phyloP scores from a whole-genome alignment of 306 rosid genomes.

The Potentilla sterilis region DNA sequence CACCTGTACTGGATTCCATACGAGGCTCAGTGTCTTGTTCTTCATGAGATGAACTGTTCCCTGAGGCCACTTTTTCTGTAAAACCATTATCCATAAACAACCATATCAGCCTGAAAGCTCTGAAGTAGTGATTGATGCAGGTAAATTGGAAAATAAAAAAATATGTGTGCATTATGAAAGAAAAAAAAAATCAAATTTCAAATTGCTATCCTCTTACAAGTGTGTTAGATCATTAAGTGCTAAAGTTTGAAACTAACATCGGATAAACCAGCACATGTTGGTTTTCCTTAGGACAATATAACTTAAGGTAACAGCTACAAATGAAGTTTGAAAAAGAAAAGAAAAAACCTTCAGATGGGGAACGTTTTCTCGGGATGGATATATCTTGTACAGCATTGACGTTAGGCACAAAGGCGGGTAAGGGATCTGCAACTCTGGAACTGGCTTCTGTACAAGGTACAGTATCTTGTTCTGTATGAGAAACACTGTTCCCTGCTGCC shows the following conservation, averaged over 20 bases:
- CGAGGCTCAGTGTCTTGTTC: background rate
- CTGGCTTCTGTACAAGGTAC: conserved; percentile 8
- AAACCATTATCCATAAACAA: background rate
- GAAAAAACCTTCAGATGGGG: conserved; percentile 27
- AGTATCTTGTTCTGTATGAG: conserved; percentile 3
- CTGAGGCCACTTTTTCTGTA: conserved; percentile 17
- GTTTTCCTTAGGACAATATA: background rate
- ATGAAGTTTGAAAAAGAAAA: background rate
- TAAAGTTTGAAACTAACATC: background rate
- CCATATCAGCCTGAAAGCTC: conserved; percentile 8
- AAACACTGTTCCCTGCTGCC: conserved; percentile 7
- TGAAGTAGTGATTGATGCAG: background rate
- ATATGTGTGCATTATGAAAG: background rate
- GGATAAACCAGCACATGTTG: background rate
- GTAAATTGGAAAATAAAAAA: background rate
- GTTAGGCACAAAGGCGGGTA: conserved; percentile 36
- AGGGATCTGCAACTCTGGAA: conserved; percentile 20
- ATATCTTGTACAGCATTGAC: background rate
- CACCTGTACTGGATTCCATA: conserved; percentile 13
- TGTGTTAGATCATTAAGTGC: background rate
- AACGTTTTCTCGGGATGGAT: background rate
- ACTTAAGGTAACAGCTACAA: background rate
- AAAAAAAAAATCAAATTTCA: background rate
- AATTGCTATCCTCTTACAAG: background rate
- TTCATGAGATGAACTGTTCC: background rate